Base-by-base conservation (phyloP, 139 green algal genomes). In the Chlamydomonas sp. region DNA sequence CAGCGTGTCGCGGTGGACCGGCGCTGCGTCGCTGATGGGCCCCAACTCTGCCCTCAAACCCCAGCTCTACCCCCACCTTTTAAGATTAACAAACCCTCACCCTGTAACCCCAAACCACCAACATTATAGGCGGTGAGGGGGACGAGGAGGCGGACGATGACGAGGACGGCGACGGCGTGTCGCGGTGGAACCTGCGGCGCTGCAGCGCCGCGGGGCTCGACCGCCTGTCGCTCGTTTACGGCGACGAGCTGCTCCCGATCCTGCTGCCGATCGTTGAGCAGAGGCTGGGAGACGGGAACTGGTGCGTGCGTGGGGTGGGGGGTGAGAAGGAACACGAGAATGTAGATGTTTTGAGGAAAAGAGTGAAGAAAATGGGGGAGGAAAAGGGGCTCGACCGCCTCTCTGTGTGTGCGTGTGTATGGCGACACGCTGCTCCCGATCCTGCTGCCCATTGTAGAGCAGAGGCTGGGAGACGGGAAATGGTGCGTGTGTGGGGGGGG, bases 351-450 rank as follows among this genome's bases (percentile, higher is more conserved):
- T n/a, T 54, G 54, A 28, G 59, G 16, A 35, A n/a, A n/a, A 66
- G 13, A n/a, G 58, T 36, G 58, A 67, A 8, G 63, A 58, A 36
- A 63, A 34, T n/a, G n/a, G n/a, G n/a, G n/a, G n/a, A n/a, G n/a
- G n/a, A n/a, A n/a, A n/a, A n/a, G 16, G 92, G 87, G 3, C 80
- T 98, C 48, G 93, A 98, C 70, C 83, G 90, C 35, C 79, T 98
- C 30, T 89, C 81, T 54, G 89, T 81, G 30, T n/a, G n/a, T n/a
- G n/a, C n/a, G n/a, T n/a, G 75, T 69, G 30, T 94, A 88, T 63
- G 80, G 84, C 3, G 90, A 95, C 48, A 89, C 95, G 58, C 75
- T 98, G 62, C 84, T 98, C 58, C 89, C 90, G 6, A 77, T 96
- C 35, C 81, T 98, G 26, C 81, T 96, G 63, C 94, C 94, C 20